Base-by-base conservation (phyloP, 139 green algal species). In the Ulvella scutata region DNA sequence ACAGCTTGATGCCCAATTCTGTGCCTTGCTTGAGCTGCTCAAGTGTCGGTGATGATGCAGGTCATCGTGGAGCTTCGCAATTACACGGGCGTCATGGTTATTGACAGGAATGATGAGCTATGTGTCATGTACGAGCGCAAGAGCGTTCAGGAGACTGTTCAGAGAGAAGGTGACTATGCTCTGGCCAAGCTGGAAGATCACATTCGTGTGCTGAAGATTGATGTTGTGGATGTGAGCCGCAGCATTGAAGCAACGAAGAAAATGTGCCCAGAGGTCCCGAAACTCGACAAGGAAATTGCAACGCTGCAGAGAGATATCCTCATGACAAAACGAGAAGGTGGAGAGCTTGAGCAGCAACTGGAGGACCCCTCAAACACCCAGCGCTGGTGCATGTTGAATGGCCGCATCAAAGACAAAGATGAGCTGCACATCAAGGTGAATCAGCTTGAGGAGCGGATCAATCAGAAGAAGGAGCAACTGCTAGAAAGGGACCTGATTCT, bases 21-120 rank as follows among this genome's bases (percentile, higher is more conserved):
- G n/a, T n/a, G n/a, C n/a, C n/a, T n/a, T n/a, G n/a, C n/a, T n/a
- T n/a, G n/a, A n/a, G n/a, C n/a, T n/a, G n/a, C n/a, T n/a, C n/a
- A n/a, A n/a, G n/a, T n/a, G n/a, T n/a, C n/a, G n/a, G n/a, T n/a
- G n/a, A n/a, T n/a, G 9, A 67, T 23, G 51, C 74, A 61, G 37
- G 76, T 81, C 7, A 80, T 86, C 17, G 80, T 91, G 4, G 84
- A 91, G 80, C 76, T 73, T 33, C 78, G 88, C 0, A 92, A 90
- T 76, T 83, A 87, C 74, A 90, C 82, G 4, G 77, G 72, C 43
- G 84, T 92, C 77, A 88, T 87, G 78, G 79, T 95, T 21, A 90
- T 96, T 38, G 89, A 93, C 72, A 86, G 89, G 35, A 91, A 92
- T 75, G 88, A 94, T 72, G 90, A 96, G 86, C 82, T 96, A 75